Evolutionary conservation across 2,329 filamentous ascomycete species (phyloP).

Genomic region (Pseudogymnoascus sp.): DNA sequence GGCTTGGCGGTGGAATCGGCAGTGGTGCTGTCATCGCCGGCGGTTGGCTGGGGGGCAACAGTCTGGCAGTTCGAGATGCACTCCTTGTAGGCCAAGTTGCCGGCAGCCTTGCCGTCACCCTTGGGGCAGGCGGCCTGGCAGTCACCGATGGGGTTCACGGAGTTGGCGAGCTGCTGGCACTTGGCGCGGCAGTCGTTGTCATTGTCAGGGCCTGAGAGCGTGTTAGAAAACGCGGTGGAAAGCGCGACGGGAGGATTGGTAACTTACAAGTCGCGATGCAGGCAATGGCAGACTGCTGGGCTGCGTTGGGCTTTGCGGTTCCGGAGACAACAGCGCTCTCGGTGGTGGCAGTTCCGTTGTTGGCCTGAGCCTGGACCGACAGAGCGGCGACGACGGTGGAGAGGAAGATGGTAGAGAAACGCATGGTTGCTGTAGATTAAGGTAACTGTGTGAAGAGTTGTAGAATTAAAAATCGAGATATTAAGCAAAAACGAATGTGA

Average conservation of each 20-base stretch:
- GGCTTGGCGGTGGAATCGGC: neutral
- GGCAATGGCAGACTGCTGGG: neutral
- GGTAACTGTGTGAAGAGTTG: neutral
- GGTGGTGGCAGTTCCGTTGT: neutral
- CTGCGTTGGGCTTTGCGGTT: neutral
- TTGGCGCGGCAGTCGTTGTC: neutral
- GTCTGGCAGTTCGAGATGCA: neutral
- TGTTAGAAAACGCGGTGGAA: neutral
- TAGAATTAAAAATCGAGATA: neutral
- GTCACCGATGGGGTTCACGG: conserved; percentile 2
- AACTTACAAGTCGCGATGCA: neutral
- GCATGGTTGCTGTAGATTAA: conserved; percentile 5
- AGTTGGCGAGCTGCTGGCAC: neutral
- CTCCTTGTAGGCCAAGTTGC: neutral
- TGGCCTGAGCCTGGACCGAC: neutral
- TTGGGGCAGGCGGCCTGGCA: neutral
- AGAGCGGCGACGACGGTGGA: conserved; percentile 2
- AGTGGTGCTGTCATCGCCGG: neutral
- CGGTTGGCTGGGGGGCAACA: neutral
- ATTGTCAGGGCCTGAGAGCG: neutral
- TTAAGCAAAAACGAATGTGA: neutral
- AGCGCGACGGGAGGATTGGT: neutral
- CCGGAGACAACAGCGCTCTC: neutral
- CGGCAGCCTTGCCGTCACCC: neutral
- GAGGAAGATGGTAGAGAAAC: conserved; percentile 8